Conservation (phyloP, 352 stramenopile species). For the Phytopythium delawarense region DNA sequence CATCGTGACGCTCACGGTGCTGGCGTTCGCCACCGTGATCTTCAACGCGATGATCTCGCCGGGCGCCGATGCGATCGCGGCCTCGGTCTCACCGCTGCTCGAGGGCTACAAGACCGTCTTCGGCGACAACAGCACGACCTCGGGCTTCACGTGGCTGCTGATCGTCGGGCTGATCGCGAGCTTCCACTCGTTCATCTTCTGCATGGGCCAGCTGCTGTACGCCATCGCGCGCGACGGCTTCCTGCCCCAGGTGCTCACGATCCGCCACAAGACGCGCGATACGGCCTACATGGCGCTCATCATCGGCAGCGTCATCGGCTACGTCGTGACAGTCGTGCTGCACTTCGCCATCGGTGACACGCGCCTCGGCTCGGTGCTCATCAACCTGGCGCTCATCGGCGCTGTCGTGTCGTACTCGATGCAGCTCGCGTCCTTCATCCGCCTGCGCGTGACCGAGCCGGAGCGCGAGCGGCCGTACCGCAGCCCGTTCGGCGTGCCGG, state of each 20-base stretch:
- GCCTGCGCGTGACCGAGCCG: constrained; percentile 45
- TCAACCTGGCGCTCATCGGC: constrained; percentile 67
- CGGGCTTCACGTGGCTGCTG: constrained; percentile 65
- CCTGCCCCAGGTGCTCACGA: constrained; percentile 46
- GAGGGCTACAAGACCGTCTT: constrained; percentile 66
- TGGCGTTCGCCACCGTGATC: constrained; percentile 55
- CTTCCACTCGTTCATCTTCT: constrained; percentile 81
- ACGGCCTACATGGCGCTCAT: constrained; percentile 59
- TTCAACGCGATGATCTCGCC: constrained; percentile 70
- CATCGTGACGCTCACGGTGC: constrained; percentile 40
- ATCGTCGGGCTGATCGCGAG: constrained; percentile 56
- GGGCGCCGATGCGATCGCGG: constrained; percentile 35
- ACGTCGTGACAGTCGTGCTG: constrained; percentile 42
- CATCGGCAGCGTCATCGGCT: constrained; percentile 33
- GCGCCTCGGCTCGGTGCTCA: constrained; percentile 54
- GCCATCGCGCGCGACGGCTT: constrained; percentile 65
- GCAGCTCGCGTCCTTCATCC: constrained; percentile 55
- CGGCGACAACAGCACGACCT: constrained; percentile 59
- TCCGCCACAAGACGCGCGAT: constrained; percentile 30
- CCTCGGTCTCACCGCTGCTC: constrained; percentile 44
- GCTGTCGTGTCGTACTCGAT: constrained; percentile 62
- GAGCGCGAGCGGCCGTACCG: constrained; percentile 42
- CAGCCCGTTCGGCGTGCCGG: constrained; percentile 48
- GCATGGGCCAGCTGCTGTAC: constrained; percentile 63
- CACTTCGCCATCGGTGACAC: constrained; percentile 60